Evolutionary conservation across 1,284 basidiomycete species (phyloP).

Genomic region (Pascua sp.): DNA sequence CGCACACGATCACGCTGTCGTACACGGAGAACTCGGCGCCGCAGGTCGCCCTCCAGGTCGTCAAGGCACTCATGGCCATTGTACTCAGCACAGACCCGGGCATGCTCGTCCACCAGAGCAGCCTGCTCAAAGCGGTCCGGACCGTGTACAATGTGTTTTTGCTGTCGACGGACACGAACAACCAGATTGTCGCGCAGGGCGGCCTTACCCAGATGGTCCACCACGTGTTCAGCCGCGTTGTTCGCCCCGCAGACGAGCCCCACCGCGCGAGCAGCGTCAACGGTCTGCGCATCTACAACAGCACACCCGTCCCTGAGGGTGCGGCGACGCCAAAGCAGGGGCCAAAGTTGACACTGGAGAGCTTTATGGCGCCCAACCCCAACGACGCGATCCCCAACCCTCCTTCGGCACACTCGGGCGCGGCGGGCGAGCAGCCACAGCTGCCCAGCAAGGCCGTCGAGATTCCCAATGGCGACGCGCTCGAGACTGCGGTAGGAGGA

Average conservation of each 20-base stretch:
- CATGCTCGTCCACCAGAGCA: constrained; percentile 86
- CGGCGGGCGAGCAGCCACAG: constrained; percentile 16
- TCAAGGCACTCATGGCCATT: constrained; percentile 84
- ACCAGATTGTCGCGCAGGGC: constrained; percentile 94
- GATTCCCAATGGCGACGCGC: constrained; percentile 39
- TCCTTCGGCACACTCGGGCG: constrained; percentile 25
- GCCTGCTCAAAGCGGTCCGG: constrained; percentile 86
- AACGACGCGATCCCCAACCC: constrained; percentile 45
- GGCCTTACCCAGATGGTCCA: constrained; percentile 96
- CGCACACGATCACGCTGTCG: constrained; percentile 87
- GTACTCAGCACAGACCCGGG: constrained; percentile 70
- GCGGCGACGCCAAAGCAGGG: constrained; percentile 2
- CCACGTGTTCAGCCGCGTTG: constrained; percentile 76
- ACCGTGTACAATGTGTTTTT: constrained; percentile 97
- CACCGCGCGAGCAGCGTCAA: background rate
- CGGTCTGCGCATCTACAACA: background rate
- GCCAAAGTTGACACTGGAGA: constrained; percentile 15
- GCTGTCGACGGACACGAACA: constrained; percentile 79
- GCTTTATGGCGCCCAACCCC: constrained; percentile 47
- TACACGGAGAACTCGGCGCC: constrained; percentile 83
- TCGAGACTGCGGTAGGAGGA: constrained; percentile 29
- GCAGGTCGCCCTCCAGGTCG: constrained; percentile 86
- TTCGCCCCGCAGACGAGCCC: constrained; percentile 26
- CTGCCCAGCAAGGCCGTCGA: constrained; percentile 32
- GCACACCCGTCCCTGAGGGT: background rate